Conservation (phyloP, 192 early-diverging fungal species). For the Linnemannia schmuckeri region DNA sequence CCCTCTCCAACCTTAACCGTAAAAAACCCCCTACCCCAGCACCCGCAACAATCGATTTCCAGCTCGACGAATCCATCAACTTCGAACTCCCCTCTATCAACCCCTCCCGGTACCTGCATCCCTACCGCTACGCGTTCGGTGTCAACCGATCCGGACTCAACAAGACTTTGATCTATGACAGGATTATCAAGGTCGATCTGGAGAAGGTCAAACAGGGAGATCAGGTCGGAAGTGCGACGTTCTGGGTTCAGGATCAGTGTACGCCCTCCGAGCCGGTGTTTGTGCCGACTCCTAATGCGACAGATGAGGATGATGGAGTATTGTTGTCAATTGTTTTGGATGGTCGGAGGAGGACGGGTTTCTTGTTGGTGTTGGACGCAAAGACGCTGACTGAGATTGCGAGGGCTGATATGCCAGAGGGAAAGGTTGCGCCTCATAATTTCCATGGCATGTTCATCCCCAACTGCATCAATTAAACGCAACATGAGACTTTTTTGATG, state of each 20-base stretch:
- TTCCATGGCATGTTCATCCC: constrained; percentile 63
- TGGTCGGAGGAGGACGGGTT: constrained; percentile 41
- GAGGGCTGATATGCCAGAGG: constrained; percentile 54
- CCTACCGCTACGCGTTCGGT: constrained; percentile 55
- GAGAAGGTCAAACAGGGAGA: constrained; percentile 34
- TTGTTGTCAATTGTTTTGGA: constrained; percentile 66
- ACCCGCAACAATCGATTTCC: constrained; percentile 33
- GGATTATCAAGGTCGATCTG: constrained; percentile 52
- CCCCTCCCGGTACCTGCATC: constrained; percentile 19
- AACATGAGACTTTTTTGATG: background rate
- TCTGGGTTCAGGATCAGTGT: constrained; percentile 56
- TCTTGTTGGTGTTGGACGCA: constrained; percentile 65
- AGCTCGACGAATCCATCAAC: constrained; percentile 40
- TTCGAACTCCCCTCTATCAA: constrained; percentile 49
- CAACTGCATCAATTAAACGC: background rate
- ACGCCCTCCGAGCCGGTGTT: constrained; percentile 69
- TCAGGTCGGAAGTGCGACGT: constrained; percentile 24
- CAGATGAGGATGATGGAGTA: constrained; percentile 69
- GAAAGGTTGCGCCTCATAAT: constrained; percentile 57
- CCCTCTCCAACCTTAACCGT: background rate
- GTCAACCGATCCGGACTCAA: constrained; percentile 40
- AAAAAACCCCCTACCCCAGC: constrained; percentile 22
- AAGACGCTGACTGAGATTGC: constrained; percentile 62
- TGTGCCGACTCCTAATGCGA: constrained; percentile 61
- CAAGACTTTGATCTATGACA: constrained; percentile 40